A percentile compares a stretch with the other conserved stretches of the same genome.
These are phyloP conservation scores for Podaxis mareebaensis DNA, from an alignment of 768 basidiomycete genomes.

Conservation along the genomic window DNA sequence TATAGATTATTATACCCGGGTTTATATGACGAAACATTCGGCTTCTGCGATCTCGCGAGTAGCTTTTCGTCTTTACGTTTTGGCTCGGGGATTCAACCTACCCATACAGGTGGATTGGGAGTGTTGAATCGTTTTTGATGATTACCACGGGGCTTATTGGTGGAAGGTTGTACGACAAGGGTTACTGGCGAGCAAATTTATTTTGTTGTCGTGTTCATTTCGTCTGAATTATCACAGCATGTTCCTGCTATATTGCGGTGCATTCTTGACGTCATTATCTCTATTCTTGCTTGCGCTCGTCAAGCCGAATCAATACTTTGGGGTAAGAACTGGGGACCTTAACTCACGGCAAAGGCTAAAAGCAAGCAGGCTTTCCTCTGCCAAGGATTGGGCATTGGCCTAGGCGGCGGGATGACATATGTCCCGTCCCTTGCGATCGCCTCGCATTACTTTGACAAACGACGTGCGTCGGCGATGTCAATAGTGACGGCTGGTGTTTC, in stretches of 20 bases:
- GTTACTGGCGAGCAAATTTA: conserved; percentile 43
- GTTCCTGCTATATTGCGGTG: conserved; percentile 33
- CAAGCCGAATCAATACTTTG: conserved; percentile 41
- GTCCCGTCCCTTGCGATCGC: conserved; percentile 40
- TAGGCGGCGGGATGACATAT: conserved; percentile 41
- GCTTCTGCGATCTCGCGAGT: conserved; percentile 41
- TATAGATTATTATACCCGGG: conserved; percentile 39
- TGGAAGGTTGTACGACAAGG: conserved; percentile 47
- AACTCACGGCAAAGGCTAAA: not conserved
- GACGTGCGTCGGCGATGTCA: conserved; percentile 43
- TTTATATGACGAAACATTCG: conserved; percentile 35
- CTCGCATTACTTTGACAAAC: conserved; percentile 41
- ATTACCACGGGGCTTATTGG: conserved; percentile 40
- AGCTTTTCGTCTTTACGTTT: not conserved
- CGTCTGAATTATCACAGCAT: conserved; percentile 21
- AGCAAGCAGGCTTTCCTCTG: conserved; percentile 36
- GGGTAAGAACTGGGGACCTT: conserved; percentile 26
- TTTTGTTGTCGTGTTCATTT: not conserved
- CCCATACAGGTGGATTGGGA: conserved; percentile 27
- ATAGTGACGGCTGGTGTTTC: conserved; percentile 19
- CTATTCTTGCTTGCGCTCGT: conserved; percentile 49
- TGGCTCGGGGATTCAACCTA: not conserved
- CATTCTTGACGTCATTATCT: conserved; percentile 34
- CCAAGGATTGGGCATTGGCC: conserved; percentile 44
- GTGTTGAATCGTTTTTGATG: conserved; percentile 43